Evolutionary conservation across 805 yeast species (phyloP), one percentile per base, ranked within the genome.

Genomic region (Kazachstania africana): DNA sequence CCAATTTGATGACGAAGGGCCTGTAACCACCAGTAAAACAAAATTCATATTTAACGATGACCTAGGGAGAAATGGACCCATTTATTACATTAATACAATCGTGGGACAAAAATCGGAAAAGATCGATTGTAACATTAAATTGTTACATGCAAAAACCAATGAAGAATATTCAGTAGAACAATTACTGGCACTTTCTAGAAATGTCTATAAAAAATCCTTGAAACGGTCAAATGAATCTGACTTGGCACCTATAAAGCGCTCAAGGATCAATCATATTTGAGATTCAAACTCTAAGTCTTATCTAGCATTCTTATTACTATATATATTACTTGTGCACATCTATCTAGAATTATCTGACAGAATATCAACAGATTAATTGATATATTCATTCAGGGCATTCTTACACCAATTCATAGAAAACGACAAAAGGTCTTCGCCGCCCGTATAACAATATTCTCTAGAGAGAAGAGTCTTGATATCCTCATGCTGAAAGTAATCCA

Each of bases 151-250:
- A 0, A 33, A 44, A 2, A 49, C 38, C 14, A 53, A 48, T 0
- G 72, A 68, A 26, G 88, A 78, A 37, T 67, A 57, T 31, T 72
- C 78, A 33, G 47, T 76, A 4, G 70, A 66, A 29, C 94, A 85
- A 47, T 53, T 83, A 3, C 54, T 81, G 28, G 77, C 80, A 0
- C 49, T 59, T 27, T 54, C 67, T 22, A 59, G 73, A 44, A 61
- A 62, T 8, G 28, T 50, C 9, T 42, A 46, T 31, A 14, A 9
- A 5, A 30, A 24, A 12, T 20, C 16, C 3, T 6, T 12, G 3
- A 32, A 31, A 27, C 21, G 29, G 20, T 16, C 14, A 16, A 10
- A 8, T 8, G 22, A 19, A 10, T n/a, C n/a, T n/a, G n/a, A n/a
- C n/a, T n/a, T n/a, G n/a, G n/a, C n/a, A n/a, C n/a, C n/a, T n/a